These are phyloP conservation scores for Blastocystis sp. DNA, from an alignment of 352 stramenopile genomes.

Conservation along the genomic window DNA sequence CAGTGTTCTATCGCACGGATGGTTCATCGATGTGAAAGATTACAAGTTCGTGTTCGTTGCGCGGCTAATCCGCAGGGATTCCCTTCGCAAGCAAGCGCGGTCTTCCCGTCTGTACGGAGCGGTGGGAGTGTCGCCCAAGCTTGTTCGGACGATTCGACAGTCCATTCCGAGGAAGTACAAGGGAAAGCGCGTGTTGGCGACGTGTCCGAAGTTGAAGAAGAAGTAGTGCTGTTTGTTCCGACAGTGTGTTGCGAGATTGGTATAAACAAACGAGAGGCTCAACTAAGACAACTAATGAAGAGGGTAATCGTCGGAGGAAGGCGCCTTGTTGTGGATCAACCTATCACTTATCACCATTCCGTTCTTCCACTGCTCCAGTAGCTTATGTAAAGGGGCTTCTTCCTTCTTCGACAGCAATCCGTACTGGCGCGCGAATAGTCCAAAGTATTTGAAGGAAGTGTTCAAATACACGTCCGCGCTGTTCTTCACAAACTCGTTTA, in stretches of 20 bases:
- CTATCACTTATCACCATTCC: not conserved
- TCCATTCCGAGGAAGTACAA: not conserved
- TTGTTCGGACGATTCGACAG: not conserved
- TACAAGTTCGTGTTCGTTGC: not conserved
- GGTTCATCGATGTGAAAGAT: not conserved
- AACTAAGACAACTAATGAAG: too few species aligned
- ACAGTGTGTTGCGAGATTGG: too few species aligned
- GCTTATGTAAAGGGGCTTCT: constrained; percentile 79
- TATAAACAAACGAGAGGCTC: too few species aligned
- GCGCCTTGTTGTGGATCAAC: not conserved
- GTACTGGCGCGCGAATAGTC: constrained; percentile 80
- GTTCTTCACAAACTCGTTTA: constrained; percentile 75
- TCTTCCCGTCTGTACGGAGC: not conserved
- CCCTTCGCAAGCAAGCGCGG: too few species aligned
- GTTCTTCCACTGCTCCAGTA: constrained; percentile 72
- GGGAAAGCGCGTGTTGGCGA: not conserved
- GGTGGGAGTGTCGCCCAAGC: not conserved
- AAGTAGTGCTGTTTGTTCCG: not conserved
- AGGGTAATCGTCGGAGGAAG: too few species aligned
- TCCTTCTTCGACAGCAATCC: constrained; percentile 80
- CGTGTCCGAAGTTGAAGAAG: not conserved
- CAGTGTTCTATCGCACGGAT: constrained; percentile 14
- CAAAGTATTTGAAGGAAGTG: constrained; percentile 84
- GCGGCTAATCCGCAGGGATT: too few species aligned
- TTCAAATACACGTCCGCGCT: constrained; percentile 81